A percentile compares a stretch with the other conserved stretches of the same genome.
phyloP scores from a whole-genome alignment of 495 filamentous ascomycete species.

The Xylaria curta region DNA sequence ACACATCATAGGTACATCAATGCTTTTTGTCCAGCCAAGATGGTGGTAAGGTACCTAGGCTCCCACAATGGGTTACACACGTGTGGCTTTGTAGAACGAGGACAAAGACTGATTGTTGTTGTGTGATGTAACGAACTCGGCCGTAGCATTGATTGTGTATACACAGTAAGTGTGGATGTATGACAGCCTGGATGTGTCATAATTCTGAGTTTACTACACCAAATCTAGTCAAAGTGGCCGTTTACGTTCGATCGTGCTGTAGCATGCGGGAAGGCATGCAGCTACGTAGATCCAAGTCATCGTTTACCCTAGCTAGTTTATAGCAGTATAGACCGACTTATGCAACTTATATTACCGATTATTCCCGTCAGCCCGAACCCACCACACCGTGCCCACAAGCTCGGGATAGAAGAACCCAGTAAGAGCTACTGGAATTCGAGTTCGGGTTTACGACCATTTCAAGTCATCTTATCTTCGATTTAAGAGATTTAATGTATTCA shows the following conservation, averaged over 20 bases:
- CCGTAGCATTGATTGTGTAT: background rate
- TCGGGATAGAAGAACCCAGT: background rate
- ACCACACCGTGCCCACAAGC: background rate
- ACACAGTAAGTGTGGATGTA: background rate
- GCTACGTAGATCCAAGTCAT: background rate
- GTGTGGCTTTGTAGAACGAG: background rate
- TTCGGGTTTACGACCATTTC: background rate
- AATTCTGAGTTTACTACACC: background rate
- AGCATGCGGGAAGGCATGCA: conserved; percentile 1
- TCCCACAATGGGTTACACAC: background rate
- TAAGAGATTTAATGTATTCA: background rate
- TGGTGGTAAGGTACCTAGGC: background rate
- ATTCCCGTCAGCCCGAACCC: background rate
- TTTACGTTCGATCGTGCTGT: background rate
- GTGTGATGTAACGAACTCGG: background rate
- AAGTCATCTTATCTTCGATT: background rate
- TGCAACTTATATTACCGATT: background rate
- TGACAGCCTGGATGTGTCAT: background rate
- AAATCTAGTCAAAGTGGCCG: background rate
- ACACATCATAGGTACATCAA: conserved; percentile 1
- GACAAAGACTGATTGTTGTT: background rate
- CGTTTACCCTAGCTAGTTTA: background rate
- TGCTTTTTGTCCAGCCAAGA: background rate
- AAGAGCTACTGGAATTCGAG: background rate
- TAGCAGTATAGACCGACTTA: background rate